Percentiles rank a stretch among this genome's conserved stretches.
Evolutionary conservation across 129 eudicot species (phyloP).

Genomic region (Pulicaria dysenterica): DNA sequence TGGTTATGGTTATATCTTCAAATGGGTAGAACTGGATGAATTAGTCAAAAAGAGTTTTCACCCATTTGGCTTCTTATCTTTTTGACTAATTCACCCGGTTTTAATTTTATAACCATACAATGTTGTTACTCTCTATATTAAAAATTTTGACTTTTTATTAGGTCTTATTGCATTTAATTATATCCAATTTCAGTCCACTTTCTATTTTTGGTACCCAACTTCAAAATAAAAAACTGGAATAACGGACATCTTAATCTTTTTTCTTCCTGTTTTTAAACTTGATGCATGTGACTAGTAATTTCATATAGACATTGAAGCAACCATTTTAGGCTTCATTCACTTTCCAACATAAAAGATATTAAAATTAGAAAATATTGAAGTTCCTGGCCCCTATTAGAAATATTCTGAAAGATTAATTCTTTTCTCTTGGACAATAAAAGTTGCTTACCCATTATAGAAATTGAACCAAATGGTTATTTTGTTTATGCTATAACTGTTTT

Average conservation of each 20-base stretch:
- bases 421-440: neutral
- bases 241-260: neutral
- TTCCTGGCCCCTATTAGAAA: neutral
- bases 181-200: neutral
- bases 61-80: too few species aligned
- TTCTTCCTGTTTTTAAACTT: neutral
- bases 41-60: too few species aligned
- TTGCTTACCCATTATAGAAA: neutral
- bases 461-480: neutral
- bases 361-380: neutral
- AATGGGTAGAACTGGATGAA: neutral
- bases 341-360: too few species aligned
- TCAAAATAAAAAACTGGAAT: slow-evolving; percentile 1
- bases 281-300: neutral
- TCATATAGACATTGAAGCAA: neutral
- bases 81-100: neutral
- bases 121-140: neutral
- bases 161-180: neutral
- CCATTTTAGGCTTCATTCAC: neutral
- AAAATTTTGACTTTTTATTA: neutral
- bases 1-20: neutral
- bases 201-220: neutral
- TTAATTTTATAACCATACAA: neutral
- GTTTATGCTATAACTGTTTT: neutral
- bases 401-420: neutral